Conservation (phyloP, 2,329 filamentous ascomycete genomes). For the Hypoxylon sp. region DNA sequence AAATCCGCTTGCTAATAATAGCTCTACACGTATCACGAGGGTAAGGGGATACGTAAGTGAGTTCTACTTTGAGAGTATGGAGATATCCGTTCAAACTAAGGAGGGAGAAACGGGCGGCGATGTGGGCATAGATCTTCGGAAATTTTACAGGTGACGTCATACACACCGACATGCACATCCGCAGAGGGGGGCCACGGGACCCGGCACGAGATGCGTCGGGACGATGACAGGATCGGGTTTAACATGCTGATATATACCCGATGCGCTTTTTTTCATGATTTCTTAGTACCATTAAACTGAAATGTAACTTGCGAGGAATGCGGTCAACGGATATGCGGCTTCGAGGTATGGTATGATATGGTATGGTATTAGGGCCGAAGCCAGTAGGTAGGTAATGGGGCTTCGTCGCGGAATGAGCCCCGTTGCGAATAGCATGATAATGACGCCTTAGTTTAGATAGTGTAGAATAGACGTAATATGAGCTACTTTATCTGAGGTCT, state of each 20-base stretch:
- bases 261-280: not conserved
- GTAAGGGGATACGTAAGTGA: not conserved
- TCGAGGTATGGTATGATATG: not conserved
- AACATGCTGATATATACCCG: not conserved
- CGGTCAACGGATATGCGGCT: not conserved
- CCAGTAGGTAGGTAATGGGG: not conserved
- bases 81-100: not conserved
- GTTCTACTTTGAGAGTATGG: not conserved
- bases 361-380: not conserved
- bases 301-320: not conserved
- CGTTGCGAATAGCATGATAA: not conserved
- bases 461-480: not conserved
- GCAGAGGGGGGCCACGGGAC: not conserved
- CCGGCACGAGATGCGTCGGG: not conserved
- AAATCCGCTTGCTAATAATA: not conserved
- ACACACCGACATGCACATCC: not conserved
- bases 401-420: not conserved
- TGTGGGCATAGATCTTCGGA: not conserved
- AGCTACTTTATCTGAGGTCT: not conserved
- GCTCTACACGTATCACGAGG: not conserved
- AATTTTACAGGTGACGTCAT: conserved; percentile 27
- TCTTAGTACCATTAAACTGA: not conserved
- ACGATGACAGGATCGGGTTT: conserved; percentile 8
- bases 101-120: not conserved
- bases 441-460: not conserved